Evolutionary conservation across 495 filamentous ascomycete species (phyloP).

Genomic region (Xeromyces bisporus): DNA sequence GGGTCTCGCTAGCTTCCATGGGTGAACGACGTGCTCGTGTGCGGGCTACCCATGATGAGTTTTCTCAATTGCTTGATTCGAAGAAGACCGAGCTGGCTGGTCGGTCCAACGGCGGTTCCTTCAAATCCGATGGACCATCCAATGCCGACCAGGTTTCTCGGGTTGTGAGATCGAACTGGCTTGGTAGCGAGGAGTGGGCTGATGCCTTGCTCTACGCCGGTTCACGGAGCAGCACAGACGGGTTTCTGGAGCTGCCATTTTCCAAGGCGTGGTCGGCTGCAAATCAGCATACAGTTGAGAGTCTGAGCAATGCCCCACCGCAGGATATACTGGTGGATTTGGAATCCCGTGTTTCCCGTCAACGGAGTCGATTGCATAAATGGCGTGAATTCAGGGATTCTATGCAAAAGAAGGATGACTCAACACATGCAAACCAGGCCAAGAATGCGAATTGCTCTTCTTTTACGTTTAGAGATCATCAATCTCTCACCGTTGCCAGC

Average conservation of each 20-base stretch:
- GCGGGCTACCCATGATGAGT: slow-evolving; percentile 38
- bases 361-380: slow-evolving; percentile 44
- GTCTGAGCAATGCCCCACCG: slow-evolving; percentile 24
- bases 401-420: slow-evolving; percentile 9
- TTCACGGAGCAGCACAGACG: slow-evolving; percentile 36
- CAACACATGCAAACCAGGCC: slow-evolving; percentile 4
- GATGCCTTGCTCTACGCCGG: slow-evolving; percentile 51
- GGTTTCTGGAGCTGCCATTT: slow-evolving; percentile 46
- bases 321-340: slow-evolving; percentile 39
- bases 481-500: slow-evolving; percentile 24
- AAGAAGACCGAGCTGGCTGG: slow-evolving; percentile 31
- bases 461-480: slow-evolving; percentile 20
- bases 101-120: slow-evolving; percentile 8
- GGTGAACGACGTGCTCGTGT: slow-evolving; percentile 23
- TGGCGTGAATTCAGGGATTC: slow-evolving; percentile 54
- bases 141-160: slow-evolving; percentile 22
- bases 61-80: slow-evolving; percentile 38
- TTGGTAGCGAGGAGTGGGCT: slow-evolving; percentile 53
- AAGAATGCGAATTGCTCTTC: slow-evolving; percentile 7
- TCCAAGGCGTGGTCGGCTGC: slow-evolving; percentile 48
- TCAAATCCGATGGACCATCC: slow-evolving; percentile 16
- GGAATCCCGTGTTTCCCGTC: slow-evolving; percentile 39
- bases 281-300: slow-evolving; percentile 32
- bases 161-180: slow-evolving; percentile 52
- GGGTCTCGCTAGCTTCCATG: slow-evolving; percentile 37